Evolutionary conservation across 352 stramenopile genomes (phyloP), one percentile per base, ranked within the genome.

Genomic region (Globisporangium recalcitrans): DNA sequence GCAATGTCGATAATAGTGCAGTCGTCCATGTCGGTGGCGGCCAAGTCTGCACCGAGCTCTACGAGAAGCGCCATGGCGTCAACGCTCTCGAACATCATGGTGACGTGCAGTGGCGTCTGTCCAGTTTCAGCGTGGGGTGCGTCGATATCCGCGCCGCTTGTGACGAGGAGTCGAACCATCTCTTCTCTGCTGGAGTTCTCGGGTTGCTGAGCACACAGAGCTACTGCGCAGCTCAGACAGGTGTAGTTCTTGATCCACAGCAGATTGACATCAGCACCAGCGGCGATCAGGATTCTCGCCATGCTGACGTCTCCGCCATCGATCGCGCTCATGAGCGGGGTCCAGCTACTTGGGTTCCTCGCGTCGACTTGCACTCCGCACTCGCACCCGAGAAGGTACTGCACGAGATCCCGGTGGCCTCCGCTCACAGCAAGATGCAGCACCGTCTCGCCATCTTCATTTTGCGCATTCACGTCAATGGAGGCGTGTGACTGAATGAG

Each of bases 251-350:
- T n/a, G 31, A 58, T 27, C n/a, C 52, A 58, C 31, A 40, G 31
- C 19, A 46, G 9, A 11, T 29, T 14, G 19, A 47, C 52, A 22
- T 58, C 52, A 21, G 52, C 52, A 16, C 52, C 52, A 11, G 10
- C 29, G 10, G 14, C 4, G 31, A 58, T 40, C n/a, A 58, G 31
- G 26, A 24, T 24, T n/a, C 2, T 29, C 29, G 31, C 52, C n/a
- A 27, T 58, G 5, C 52, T n/a, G 19, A 27, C 3, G 29, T 58
- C 31, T n/a, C 52, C 52, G n/a, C n/a, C 26, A 22, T 58, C 31
- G 52, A 58, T 58, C 31, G 52, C 52, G 5, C 19, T 58, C 52
- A 58, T 58, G 52, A 58, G 52, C 52, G 52, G 19, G n/a, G 52
- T 58, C 52, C 52, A 58, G n/a, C 52, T 31, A 3, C 31, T 58